Evolutionary conservation across 352 stramenopile genomes (phyloP), one percentile per base, ranked within the genome.

Genomic region (Stramenopiles sp.): DNA sequence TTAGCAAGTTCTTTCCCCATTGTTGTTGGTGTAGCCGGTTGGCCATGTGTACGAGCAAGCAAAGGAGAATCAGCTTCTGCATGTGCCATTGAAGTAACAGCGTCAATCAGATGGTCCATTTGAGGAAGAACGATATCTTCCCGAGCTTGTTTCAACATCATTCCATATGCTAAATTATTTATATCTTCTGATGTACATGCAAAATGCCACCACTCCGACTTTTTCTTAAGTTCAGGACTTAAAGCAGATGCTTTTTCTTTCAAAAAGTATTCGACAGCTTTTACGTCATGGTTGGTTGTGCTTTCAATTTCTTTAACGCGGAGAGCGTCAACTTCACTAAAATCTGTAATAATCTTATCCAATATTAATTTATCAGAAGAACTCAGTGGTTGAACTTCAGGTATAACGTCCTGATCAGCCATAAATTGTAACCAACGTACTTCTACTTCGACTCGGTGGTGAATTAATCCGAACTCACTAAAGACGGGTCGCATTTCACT

Each of bases 271-370:
- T 59, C 52, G 6, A 59, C 52, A 2, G 52, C 52, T 36, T 59
- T 59, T 19, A 59, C 52, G 26, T 59, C 52, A 40, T 59, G 52
- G 46, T 59, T 59, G 7, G 51, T 59, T 15, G 49, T 57, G 4
- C 19, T n/a, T 36, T 59, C 52, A 36, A 59, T 59, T 19, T 52
- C 44, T 35, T 60, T 59, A 15, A 57, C 40, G 15, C 51, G 46
- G 32, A 43, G 2, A 1, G 52, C 52, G 8, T 55, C 3, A 15
- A 28, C 29, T n/a, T 32, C 8, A 8, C 8, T 8, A 32, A 32
- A 10, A 32, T 32, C 26, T 10, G 26, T n/a, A 32, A 32, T 10
- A 32, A 32, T n/a, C 4, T n/a, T n/a, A n/a, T n/a, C n/a, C n/a
- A n/a, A n/a, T n/a, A n/a, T n/a, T n/a, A n/a, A n/a, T n/a, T n/a